Percentiles rank a stretch among this genome's conserved stretches.
These are phyloP conservation scores for Rossbeevera mucosa DNA, from an alignment of 768 basidiomycete species.

Conservation along the genomic window DNA sequence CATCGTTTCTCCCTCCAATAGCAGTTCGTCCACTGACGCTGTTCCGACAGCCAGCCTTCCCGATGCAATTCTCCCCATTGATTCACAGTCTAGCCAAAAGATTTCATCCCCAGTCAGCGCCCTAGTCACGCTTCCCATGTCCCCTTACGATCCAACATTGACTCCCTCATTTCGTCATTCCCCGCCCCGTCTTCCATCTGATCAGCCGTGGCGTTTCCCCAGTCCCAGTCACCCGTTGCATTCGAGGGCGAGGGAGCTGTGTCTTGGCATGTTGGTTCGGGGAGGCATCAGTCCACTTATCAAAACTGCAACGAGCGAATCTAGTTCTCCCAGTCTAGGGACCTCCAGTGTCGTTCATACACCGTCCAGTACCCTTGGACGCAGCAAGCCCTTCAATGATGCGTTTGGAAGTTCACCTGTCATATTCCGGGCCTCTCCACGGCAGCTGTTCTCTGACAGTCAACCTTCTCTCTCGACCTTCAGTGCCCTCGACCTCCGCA, in stretches of 20 bases:
- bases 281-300: conserved; percentile 47
- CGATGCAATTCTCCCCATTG: not conserved
- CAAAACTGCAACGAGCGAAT: conserved; percentile 27
- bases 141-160: conserved; percentile 70
- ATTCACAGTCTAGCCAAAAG: conserved; percentile 5
- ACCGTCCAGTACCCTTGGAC: conserved; percentile 24
- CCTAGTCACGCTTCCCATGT: conserved; percentile 45
- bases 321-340: conserved; percentile 30
- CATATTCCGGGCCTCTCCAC: conserved; percentile 40
- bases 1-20: conserved; percentile 15
- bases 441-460: conserved; percentile 35
- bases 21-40: not conserved
- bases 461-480: conserved; percentile 32
- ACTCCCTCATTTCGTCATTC: conserved; percentile 79
- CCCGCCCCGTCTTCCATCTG: conserved; percentile 66
- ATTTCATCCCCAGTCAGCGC: conserved; percentile 24
- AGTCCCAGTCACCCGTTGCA: conserved; percentile 78
- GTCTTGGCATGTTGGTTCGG: conserved; percentile 58
- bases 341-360: conserved; percentile 29
- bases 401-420: conserved; percentile 33
- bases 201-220: conserved; percentile 79
- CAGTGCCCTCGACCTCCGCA: conserved; percentile 30
- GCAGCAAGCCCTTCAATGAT: conserved; percentile 26
- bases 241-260: conserved; percentile 57
- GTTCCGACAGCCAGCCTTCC: not conserved